phyloP scores from a whole-genome alignment of 352 stramenopile genomes.

The Phytophthora niederhauseri region DNA sequence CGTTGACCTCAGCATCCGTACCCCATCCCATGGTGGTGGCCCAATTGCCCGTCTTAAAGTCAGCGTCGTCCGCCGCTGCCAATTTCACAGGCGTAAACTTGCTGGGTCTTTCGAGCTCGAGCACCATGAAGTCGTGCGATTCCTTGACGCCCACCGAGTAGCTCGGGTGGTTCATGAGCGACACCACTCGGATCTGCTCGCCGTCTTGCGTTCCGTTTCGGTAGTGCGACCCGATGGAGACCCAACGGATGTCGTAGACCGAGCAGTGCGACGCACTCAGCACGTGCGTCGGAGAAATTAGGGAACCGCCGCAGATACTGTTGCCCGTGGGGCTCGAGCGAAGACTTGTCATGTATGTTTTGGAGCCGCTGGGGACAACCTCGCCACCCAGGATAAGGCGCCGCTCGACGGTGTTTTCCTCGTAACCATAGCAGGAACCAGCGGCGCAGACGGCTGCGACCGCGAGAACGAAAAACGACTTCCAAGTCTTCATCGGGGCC shows the following conservation, averaged over 20 bases:
- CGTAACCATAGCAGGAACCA: not conserved
- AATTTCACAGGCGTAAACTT: conserved; percentile 40
- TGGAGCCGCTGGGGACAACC: conserved; percentile 30
- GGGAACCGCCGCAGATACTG: conserved; percentile 2
- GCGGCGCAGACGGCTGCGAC: not conserved
- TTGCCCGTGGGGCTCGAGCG: conserved; percentile 8
- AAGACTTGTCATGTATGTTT: conserved; percentile 36
- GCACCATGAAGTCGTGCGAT: conserved; percentile 39
- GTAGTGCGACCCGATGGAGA: conserved; percentile 11
- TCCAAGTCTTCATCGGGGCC: not conserved
- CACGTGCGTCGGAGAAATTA: conserved; percentile 13
- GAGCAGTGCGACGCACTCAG: conserved; percentile 19
- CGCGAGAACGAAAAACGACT: not conserved
- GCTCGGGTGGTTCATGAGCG: conserved; percentile 6
- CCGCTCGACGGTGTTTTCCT: not conserved
- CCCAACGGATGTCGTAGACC: conserved; percentile 4
- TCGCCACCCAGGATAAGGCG: conserved; percentile 38
- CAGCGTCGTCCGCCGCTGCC: conserved; percentile 22
- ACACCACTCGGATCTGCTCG: conserved; percentile 8
- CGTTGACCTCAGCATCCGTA: conserved; percentile 27
- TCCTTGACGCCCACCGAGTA: conserved; percentile 6
- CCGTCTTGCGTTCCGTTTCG: conserved; percentile 21
- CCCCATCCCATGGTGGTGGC: conserved; percentile 44
- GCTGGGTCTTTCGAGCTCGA: conserved; percentile 43
- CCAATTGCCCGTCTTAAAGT: conserved; percentile 27